These are phyloP conservation scores for Fusarium chuoi DNA, from an alignment of 2,329 filamentous ascomycete species.

Conservation along the genomic window DNA sequence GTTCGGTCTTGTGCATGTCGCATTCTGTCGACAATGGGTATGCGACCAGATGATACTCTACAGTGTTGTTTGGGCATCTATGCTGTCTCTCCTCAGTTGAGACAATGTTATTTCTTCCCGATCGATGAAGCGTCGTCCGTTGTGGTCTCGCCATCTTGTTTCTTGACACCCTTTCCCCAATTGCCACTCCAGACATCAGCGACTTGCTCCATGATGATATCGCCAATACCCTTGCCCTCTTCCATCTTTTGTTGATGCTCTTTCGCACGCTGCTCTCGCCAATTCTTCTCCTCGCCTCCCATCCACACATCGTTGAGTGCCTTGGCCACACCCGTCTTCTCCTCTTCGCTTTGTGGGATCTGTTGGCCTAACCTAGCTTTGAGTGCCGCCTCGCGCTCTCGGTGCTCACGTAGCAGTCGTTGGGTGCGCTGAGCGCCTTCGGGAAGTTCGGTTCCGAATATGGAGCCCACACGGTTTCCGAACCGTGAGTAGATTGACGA, in stretches of 20 bases:
- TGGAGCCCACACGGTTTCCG: constrained; percentile 53
- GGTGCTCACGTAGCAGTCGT: constrained; percentile 59
- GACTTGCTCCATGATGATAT: constrained; percentile 67
- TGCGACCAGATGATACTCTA: not conserved
- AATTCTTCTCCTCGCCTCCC: constrained; percentile 65
- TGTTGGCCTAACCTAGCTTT: constrained; percentile 32
- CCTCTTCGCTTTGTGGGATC: constrained; percentile 36
- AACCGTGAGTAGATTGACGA: constrained; percentile 62
- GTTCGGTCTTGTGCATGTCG: constrained; percentile 19
- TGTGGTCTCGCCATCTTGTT: constrained; percentile 41
- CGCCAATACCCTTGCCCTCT: constrained; percentile 66
- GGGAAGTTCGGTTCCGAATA: constrained; percentile 65
- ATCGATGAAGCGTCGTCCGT: constrained; percentile 15
- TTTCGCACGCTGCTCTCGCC: constrained; percentile 62
- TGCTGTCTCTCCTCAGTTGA: constrained; percentile 38
- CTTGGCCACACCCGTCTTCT: constrained; percentile 47
- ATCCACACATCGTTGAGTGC: constrained; percentile 65
- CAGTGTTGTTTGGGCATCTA: not conserved
- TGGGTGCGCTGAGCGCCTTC: constrained; percentile 63
- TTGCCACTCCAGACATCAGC: constrained; percentile 61
- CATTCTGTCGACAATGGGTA: not conserved
- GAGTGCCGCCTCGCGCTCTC: constrained; percentile 50
- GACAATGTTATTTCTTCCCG: constrained; percentile 38
- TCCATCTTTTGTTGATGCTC: constrained; percentile 64
- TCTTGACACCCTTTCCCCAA: constrained; percentile 46